phyloP scores from a whole-genome alignment of 1,139 yeast genomes.

The Blastobotrys capitulatus region DNA sequence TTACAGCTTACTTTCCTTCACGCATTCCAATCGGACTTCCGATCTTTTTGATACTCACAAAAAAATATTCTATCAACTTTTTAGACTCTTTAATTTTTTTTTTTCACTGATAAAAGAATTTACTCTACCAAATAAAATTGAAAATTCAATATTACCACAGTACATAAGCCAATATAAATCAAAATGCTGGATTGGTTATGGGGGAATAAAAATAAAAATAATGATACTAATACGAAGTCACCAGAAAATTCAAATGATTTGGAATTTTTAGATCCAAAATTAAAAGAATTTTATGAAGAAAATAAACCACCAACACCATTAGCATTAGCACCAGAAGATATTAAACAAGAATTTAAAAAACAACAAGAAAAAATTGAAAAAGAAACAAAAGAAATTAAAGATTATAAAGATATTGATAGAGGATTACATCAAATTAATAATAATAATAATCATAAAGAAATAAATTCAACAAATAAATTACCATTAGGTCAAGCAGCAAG shows the following conservation, averaged over 20 bases:
- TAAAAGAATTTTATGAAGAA: conserved; percentile 18
- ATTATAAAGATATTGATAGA: neutral
- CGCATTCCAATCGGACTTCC: no score
- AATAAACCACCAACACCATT: conserved; percentile 23
- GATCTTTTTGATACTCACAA: no score
- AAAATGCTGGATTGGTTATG: conserved; percentile 8
- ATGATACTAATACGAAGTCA: neutral
- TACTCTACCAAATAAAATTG: no score
- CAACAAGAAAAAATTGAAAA: conserved; percentile 3
- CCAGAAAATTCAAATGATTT: conserved; percentile 4
- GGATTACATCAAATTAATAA: conserved; percentile 12
- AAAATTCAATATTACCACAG: no score
- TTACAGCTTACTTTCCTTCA: no score
- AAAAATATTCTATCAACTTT: no score
- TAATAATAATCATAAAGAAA: no score
- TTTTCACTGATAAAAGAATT: no score
- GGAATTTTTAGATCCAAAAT: conserved; percentile 17
- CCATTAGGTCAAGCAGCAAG: conserved; percentile 28
- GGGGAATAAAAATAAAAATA: conserved; percentile 6
- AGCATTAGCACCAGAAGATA: conserved; percentile 18
- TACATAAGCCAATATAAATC: neutral
- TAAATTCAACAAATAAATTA: conserved; percentile 1
- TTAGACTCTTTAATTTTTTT: no score
- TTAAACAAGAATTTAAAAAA: conserved; percentile 5
- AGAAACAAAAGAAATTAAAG: neutral